phyloP scores from a whole-genome alignment of 495 filamentous ascomycete species.

The Cudoniella acicularis region DNA sequence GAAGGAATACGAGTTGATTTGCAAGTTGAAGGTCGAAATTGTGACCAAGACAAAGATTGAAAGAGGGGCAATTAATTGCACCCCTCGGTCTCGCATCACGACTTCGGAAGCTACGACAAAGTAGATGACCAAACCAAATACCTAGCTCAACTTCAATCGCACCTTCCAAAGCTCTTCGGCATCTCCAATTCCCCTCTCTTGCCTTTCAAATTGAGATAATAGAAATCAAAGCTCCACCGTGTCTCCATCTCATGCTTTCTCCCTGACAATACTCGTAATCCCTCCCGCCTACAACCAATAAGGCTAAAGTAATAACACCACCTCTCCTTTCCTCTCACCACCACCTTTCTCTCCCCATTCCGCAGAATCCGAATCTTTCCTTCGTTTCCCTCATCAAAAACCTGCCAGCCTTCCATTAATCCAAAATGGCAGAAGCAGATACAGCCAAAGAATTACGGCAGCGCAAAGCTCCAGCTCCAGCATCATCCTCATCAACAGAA shows the following conservation, averaged over 20 bases:
- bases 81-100: not conserved
- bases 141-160: not conserved
- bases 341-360: not conserved
- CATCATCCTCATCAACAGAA: not conserved
- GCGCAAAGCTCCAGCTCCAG: not conserved
- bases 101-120: no score
- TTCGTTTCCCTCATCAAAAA: not conserved
- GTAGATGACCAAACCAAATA: not conserved
- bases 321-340: not conserved
- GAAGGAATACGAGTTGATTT: no score
- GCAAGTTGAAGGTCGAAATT: no score
- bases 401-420: not conserved
- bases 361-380: not conserved
- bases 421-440: not conserved
- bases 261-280: not conserved
- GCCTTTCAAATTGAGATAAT: no score
- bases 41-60: no score
- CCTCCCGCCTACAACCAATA: not conserved
- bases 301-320: slow-evolving; percentile 12
- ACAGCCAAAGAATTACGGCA: not conserved
- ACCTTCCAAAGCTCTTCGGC: not conserved
- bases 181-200: not conserved
- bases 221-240: no score
- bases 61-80: not conserved
- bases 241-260: not conserved